Evolutionary conservation across 768 basidiomycete genomes (phyloP), one percentile per base, ranked within the genome.

Genomic region (Trametes elegans): DNA sequence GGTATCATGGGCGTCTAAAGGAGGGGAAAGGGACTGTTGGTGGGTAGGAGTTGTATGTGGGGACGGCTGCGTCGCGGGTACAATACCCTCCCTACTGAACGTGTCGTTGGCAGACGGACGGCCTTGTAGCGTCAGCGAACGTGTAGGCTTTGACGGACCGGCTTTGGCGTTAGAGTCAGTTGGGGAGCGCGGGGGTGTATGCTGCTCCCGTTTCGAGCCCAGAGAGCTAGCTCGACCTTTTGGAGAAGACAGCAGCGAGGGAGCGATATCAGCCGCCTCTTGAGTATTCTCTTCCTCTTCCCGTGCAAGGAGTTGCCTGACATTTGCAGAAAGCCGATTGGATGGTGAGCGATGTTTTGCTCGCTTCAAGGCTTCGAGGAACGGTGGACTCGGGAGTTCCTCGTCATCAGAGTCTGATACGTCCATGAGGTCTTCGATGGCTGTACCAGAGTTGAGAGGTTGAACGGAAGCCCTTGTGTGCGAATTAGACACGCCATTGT

Each of bases 281-380:
- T 58, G 60, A 7, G 60, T 61, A 21, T 48, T 55, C 39, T 61
- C 60, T 34, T 61, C 60, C 38, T 61, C 60, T 31, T 61, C 60
- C 24, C 52, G 53, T n/a, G 36, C 47, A 14, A 61, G 53, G 41
- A 49, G 40, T 14, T 16, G 43, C 29, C 58, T 35, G 3, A 34
- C 26, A 13, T 38, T 7, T 5, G 48, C n/a, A 8, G 52, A 45
- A 0, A 59, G 27, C 1, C 7, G 28, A 13, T 23, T 27, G 10
- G 39, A 10, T 3, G 1, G 21, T 21, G 18, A 31, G 14, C 19
- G 29, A 9, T 23, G 2, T 11, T 21, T 42, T 7, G 24, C 14
- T 24, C 5, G 34, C 8, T 24, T 32, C 13, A 41, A 8, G 21
- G 16, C 23, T 16, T 19, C 18, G 11, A 43, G 24, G 29, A 44